Evolutionary conservation across 306 rosid genomes (phyloP), one percentile per base, ranked within the genome.

Genomic region (Betula pendula): DNA sequence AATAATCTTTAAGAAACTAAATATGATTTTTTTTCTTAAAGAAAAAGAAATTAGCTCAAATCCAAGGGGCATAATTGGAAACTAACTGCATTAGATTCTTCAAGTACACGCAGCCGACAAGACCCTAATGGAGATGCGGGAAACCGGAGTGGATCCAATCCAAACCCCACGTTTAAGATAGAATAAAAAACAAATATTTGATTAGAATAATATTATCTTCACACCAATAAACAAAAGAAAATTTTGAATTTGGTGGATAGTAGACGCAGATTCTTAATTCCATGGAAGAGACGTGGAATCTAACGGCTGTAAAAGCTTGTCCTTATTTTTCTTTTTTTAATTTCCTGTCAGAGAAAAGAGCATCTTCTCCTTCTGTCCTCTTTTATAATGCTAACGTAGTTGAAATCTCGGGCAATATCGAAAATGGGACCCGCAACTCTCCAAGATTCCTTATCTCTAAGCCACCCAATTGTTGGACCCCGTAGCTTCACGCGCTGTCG

Each of bases 391-490:
- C 58, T 70, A 75, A 79, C 75, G 47, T 71, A 77, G 84, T 86
- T 81, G 81, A 79, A 87, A 82, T 85, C 83, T 58, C 77, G 71
- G 84, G 84, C 88, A 73, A 85, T 60, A 73, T 84, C 82, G 40
- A 77, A 87, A n/a, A 22, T 81, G 89, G 89, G 90, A 38, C 85
- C 87, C 79, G 49, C 62, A 60, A 45, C 43, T 55, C 63, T 58
- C 68, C 59, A 73, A 87, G 90, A 91, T 89, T 87, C 94, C 92
- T 86, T 81, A 87, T 91, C 92, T 83, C 89, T 19, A 77, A 70
- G 77, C 79, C 69, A 75, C 62, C 42, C 62, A 55, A 20, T 76
- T 45, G 8, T 14, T 69, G 40, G 72, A 74, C 58, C 62, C 76
- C 77, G 79, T 6, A 1, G 22, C 48, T 4, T 42, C 85, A 78